A percentile compares a stretch with the other conserved stretches of the same genome.
These are phyloP conservation scores for Podospora fimiseda DNA, from an alignment of 495 filamentous ascomycete species.

Conservation along the genomic window DNA sequence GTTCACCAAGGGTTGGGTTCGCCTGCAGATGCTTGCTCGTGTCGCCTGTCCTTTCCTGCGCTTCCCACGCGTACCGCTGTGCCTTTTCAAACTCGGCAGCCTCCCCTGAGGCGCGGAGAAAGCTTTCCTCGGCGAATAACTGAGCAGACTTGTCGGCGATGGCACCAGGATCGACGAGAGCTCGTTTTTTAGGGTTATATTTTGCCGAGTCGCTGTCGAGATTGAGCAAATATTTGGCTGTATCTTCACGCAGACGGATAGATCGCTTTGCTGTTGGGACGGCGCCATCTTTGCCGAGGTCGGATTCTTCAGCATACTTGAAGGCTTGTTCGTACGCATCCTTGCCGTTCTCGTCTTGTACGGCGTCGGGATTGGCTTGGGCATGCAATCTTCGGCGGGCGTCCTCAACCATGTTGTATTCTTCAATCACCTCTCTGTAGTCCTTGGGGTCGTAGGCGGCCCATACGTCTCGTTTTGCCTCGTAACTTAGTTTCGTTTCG, in stretches of 20 bases:
- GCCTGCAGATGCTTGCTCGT: constrained; percentile 83
- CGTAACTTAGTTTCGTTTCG: constrained; percentile 83
- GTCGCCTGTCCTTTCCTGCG: constrained; percentile 70
- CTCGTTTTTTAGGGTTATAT: constrained; percentile 94
- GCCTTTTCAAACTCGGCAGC: constrained; percentile 91
- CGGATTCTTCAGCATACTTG: constrained; percentile 93
- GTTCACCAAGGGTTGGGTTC: constrained; percentile 89
- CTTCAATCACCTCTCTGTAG: constrained; percentile 76
- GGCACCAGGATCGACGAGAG: constrained; percentile 86
- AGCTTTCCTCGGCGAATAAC: constrained; percentile 90
- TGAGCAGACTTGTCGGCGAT: constrained; percentile 76
- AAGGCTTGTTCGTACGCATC: constrained; percentile 26
- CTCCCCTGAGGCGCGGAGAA: constrained; percentile 83
- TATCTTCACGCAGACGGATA: constrained; percentile 88
- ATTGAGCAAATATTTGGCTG: constrained; percentile 95
- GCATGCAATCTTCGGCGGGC: constrained; percentile 53
- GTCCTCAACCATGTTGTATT: constrained; percentile 80
- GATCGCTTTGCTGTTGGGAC: constrained; percentile 66
- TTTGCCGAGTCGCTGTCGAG: constrained; percentile 94
- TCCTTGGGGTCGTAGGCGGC: constrained; percentile 90
- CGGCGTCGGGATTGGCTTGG: background rate
- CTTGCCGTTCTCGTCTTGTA: constrained; percentile 39
- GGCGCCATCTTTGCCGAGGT: constrained; percentile 80
- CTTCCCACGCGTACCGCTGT: constrained; percentile 89
- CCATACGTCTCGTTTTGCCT: constrained; percentile 97